Evolutionary conservation across 73 alveolate genomes (phyloP), one percentile per base, ranked within the genome.

Genomic region (Loxodes magnus): DNA sequence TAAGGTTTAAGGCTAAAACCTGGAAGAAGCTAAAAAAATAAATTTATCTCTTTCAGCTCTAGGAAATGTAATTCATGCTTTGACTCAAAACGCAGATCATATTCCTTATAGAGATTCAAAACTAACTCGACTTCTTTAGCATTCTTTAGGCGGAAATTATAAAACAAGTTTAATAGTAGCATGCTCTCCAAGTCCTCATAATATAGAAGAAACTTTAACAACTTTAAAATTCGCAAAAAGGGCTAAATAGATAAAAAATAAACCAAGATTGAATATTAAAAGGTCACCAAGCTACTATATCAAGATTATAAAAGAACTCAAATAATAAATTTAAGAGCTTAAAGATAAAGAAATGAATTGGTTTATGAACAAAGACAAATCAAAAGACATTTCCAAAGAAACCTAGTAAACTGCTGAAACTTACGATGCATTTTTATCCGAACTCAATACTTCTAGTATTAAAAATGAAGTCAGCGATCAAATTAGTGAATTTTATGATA

Each of bases 211-310:
- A 52, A 61, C 92, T 26, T 67, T 85, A 16, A 60, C 68, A 42
- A 82, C 97, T 3, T 50, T 87, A 5, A 83, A 87, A 56, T 87
- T 87, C 57, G 97, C 97, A n/a, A 84, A 87, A 43, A 77, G 95
- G 51, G 97, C 97, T 0, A 77, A 77, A 60, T 51, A 64, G 26
- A 74, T 74, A 9, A 26, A 74, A 46, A 74, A 74, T 43, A 74
- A 58, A 23, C 82, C 57, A 2, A 67, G 21, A 35, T 26, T 74
- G 7, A 74, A 74, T 44, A 66, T 74, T 37, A 74, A 68, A 23
- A 30, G 58, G 22, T 55, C 77, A 15, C 64, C 71, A 20, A 82
- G 68, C 23, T 44, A 37, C 26, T 46, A 46, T 2, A 46, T 46
- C 14, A 46, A 25, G 27, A 46, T 46, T n/a, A 46, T 46, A n/a